phyloP scores from a whole-genome alignment of 495 filamentous ascomycete species.

The Melanomma pulvis-pyrius region DNA sequence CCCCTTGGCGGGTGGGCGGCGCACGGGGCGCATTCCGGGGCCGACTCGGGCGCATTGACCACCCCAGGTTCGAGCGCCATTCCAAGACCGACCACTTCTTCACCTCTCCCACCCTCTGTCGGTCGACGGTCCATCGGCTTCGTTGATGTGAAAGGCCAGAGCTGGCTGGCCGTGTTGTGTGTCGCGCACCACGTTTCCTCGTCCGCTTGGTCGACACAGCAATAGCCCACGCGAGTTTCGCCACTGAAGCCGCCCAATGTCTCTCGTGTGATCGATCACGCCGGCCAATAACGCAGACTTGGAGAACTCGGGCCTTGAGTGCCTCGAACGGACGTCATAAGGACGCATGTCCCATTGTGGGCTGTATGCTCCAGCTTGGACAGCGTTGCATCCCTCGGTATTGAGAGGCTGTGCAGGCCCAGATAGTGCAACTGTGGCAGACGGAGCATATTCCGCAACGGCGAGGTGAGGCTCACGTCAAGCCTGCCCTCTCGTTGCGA shows the following conservation, averaged over 20 bases:
- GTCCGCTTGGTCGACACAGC: too few relatives aligned
- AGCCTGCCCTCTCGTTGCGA: not conserved
- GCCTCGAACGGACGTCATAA: not conserved
- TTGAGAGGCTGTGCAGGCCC: not conserved
- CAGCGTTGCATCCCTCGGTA: not conserved
- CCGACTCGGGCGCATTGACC: too few relatives aligned
- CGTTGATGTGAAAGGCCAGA: not conserved
- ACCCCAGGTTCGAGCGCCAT: too few relatives aligned
- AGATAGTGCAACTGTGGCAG: not conserved
- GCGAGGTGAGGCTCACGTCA: not conserved
- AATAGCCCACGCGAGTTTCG: too few relatives aligned
- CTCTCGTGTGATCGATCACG: not conserved
- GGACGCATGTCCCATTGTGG: not conserved
- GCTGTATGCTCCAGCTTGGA: not conserved
- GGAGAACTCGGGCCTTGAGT: not conserved
- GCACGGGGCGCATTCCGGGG: not conserved
- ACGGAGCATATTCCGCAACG: not conserved
- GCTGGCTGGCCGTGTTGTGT: too few relatives aligned
- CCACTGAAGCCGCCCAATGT: too few relatives aligned
- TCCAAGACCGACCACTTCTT: too few relatives aligned
- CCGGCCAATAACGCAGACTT: not conserved
- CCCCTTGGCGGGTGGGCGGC: not conserved
- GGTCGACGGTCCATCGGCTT: not conserved
- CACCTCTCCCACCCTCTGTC: too few relatives aligned
- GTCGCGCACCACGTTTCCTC: too few relatives aligned